Evolutionary conservation across 139 green algal species (phyloP), one percentile per base, ranked within the genome.

Genomic region (Chlorella sp.): DNA sequence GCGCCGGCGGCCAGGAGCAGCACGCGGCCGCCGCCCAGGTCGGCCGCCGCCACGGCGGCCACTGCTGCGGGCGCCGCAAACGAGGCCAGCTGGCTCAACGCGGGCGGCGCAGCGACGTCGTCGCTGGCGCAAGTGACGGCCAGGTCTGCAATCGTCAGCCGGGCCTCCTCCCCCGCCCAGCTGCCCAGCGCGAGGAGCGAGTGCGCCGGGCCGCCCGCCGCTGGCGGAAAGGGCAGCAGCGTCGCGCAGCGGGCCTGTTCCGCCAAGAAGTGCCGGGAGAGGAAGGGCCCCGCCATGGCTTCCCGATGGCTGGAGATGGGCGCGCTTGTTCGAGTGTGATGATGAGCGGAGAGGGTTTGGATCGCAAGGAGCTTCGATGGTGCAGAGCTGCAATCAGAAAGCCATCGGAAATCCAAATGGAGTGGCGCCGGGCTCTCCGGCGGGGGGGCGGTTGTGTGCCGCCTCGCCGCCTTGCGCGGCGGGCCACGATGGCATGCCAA

Each of bases 141-240:
- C 45, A 78, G 72, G 27, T 71, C 60, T 0, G 71, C 40, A 14
- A 78, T 19, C 6, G 72, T 78, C 33, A 78, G 72, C 2, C 61
- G 72, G 35, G 35, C 25, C 46, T 78, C 72, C 72, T 78, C 72
- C 36, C 64, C 60, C 27, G 35, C 51, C 72, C 72, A 78, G 6
- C 60, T 48, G 12, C 72, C 72, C 25, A 71, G 19, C 15, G 72
- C 72, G 25, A 78, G 25, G n/a, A 78, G 48, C 35, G 71, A 72
- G 46, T 78, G 60, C 15, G 61, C 50, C 6, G 23, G 60, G 14
- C 51, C 45, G 15, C 60, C 72, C 0, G 60, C 72, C 15, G 58
- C 72, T 12, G 33, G 51, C 12, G 72, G 43, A 53, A 78, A 78
- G 2, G 72, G 72, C 12, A 78, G 25, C 14, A 25, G 8, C 0